Evolutionary conservation across 1,284 basidiomycete genomes (phyloP), one percentile per base, ranked within the genome.

Genomic region (Hemileia vastatrix): DNA sequence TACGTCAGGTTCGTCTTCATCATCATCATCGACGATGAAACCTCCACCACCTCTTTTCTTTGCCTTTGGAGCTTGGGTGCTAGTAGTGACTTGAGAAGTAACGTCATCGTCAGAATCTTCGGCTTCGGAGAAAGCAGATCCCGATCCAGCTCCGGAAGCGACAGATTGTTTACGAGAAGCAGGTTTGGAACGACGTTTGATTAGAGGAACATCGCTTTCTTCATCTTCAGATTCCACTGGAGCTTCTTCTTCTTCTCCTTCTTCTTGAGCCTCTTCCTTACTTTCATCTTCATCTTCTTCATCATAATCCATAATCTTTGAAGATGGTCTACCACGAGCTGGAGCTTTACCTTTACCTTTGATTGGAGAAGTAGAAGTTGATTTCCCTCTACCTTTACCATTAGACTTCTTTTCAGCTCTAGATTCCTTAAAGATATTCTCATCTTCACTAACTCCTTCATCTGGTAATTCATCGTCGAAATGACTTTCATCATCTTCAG

Each of bases 101-200:
- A 57, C 43, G 2, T 52, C 63, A 6, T 56, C 58, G 3, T 64
- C 53, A 23, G 53, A 52, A 13, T 66, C 66, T 2, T 63, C 62
- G 6, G 60, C 67, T 19, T 66, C 65, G 27, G 27, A 27, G 27
- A 27, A 27, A 27, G 27, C 27, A 27, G 27, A 27, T 27, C 27
- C 27, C 27, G 27, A 27, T 27, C 6, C 27, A 27, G 27, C 27
- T 27, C 27, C 27, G 27, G 27, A 27, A 27, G 27, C 27, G 27
- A 27, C 27, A 27, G 27, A 27, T 27, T 3, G 27, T 27, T 27
- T 27, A 27, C 27, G 27, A 27, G 27, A 27, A 27, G 27, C 27
- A 27, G 27, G 27, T 27, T 27, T 27, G 27, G 27, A 27, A 27
- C 27, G 27, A 27, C 27, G 27, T 27, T 27, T 27, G 27, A 27